Base-by-base conservation (phyloP, 495 filamentous ascomycete species). In the Aspergillus panamensis region DNA sequence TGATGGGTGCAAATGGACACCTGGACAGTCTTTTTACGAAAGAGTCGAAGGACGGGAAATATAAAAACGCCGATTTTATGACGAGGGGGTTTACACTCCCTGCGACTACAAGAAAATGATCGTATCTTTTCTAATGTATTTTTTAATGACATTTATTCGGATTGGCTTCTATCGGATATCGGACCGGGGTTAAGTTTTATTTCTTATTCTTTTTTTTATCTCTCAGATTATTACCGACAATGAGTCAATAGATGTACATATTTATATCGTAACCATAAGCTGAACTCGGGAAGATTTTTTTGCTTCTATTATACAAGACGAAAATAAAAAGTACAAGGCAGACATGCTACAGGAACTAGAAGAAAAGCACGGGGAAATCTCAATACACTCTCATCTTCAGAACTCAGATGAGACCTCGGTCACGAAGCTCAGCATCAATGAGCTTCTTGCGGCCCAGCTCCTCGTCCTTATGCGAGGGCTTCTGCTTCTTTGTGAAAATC, bases 401-500 rank as follows among this genome's bases (percentile, higher is more conserved):
- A 5, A 5, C 5, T 25, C 25, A 25, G 57, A 54, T 25, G 29
- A 91, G 71, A 6, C 83, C 84, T 51, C 84, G 76, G 60, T 80
- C 76, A 65, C 81, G 73, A 42, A 96, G 79, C 73, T 88, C 87
- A 66, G 82, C 67, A 66, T 89, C 82, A 65, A 96, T 91, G 30
- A 92, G 63, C 82, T 96, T 94, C 85, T 86, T 90, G 62, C 93
- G 82, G 6, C 93, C 93, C 21, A 93, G 62, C 60, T 82, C 81
- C 68, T 82, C 85, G 70, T 96, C 90, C 69, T 83, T 83, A 71
- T 91, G 81, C 48, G 83, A 80, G 20, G 80, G 80, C 19, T 82
- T 88, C 50, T 87, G 73, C 60, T 86, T 83, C 55, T 77, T 77
- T 4, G 67, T 60, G 51, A 76, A 79, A 9, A 96, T 71, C 61